These are phyloP conservation scores for Skeletonema grethae DNA, from an alignment of 108 stramenopile genomes.

Conservation along the genomic window DNA sequence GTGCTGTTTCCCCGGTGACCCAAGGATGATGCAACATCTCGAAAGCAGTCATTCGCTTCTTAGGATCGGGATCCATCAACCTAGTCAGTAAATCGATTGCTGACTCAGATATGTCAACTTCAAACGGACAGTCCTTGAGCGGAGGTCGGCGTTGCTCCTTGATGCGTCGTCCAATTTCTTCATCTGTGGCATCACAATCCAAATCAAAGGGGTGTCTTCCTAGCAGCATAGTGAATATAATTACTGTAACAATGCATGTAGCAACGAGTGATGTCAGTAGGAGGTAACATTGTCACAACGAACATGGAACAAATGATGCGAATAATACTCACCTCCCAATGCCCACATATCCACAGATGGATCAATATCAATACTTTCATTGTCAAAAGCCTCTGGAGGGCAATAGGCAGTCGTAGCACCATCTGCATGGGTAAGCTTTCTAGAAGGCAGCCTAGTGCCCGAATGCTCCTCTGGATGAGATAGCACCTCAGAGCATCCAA, in stretches of 20 bases:
- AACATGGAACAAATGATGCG: background rate
- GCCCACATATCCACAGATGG: conserved; percentile 52
- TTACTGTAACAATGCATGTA: conserved; percentile 18
- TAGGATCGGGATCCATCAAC: conserved; percentile 60
- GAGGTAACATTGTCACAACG: background rate
- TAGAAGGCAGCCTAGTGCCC: conserved; percentile 16
- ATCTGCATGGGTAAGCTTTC: conserved; percentile 28
- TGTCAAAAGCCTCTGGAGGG: conserved; percentile 50
- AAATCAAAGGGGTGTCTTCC: conserved; percentile 66
- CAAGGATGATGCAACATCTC: conserved; percentile 73
- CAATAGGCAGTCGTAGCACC: conserved; percentile 55
- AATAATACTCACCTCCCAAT: conserved; percentile 43
- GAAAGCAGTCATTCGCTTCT: conserved; percentile 57
- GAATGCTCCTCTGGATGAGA: conserved; percentile 26
- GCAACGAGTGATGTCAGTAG: background rate
- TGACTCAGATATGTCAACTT: conserved; percentile 54
- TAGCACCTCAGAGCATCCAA: conserved; percentile 50
- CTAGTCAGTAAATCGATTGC: conserved; percentile 57
- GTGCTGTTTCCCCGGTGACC: conserved; percentile 76
- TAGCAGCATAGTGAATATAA: conserved; percentile 63
- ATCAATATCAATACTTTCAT: conserved; percentile 17
- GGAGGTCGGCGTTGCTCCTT: conserved; percentile 49
- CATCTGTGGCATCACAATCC: conserved; percentile 44
- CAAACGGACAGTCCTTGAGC: conserved; percentile 16
- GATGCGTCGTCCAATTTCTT: conserved; percentile 47